phyloP scores from a whole-genome alignment of 192 early-diverging fungal genomes.

The Podila horticola region DNA sequence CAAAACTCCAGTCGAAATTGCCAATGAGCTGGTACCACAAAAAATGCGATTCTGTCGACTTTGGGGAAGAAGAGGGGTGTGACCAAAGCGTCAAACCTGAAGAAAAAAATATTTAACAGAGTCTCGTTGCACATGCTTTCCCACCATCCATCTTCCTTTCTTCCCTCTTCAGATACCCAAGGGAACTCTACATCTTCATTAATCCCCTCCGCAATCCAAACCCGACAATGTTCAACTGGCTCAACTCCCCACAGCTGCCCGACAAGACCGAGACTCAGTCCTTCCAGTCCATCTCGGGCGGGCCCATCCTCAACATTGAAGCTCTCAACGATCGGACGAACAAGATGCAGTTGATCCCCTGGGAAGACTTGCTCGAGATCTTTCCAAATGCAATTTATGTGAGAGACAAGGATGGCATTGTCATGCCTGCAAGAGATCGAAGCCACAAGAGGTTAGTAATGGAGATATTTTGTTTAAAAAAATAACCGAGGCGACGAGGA shows the following conservation, averaged over 20 bases:
- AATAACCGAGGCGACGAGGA: too few species aligned
- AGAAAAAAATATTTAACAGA: too few species aligned
- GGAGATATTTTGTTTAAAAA: too few species aligned
- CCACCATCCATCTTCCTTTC: too few species aligned
- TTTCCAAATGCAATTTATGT: slow-evolving; percentile 40
- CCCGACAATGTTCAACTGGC: slow-evolving; percentile 25
- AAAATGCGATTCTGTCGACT: too few species aligned
- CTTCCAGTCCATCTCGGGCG: slow-evolving; percentile 27
- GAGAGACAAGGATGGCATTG: slow-evolving; percentile 30
- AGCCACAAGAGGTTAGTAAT: slow-evolving; percentile 3
- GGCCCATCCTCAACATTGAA: slow-evolving; percentile 13
- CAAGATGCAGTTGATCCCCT: slow-evolving; percentile 27
- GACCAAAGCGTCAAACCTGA: too few species aligned
- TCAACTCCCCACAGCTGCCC: slow-evolving; percentile 29
- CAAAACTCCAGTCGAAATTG: too few species aligned
- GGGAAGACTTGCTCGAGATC: slow-evolving; percentile 44
- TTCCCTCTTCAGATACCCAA: neutral
- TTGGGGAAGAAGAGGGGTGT: too few species aligned
- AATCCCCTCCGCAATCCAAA: neutral
- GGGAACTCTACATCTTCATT: neutral
- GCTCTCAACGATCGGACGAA: slow-evolving; percentile 28
- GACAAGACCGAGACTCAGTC: slow-evolving; percentile 31
- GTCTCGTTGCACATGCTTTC: too few species aligned
- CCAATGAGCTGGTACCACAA: too few species aligned
- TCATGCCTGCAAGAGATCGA: slow-evolving; percentile 27